Evolutionary conservation across 257 asterid genomes (phyloP).

Genomic region (Osmanthus fragrans): DNA sequence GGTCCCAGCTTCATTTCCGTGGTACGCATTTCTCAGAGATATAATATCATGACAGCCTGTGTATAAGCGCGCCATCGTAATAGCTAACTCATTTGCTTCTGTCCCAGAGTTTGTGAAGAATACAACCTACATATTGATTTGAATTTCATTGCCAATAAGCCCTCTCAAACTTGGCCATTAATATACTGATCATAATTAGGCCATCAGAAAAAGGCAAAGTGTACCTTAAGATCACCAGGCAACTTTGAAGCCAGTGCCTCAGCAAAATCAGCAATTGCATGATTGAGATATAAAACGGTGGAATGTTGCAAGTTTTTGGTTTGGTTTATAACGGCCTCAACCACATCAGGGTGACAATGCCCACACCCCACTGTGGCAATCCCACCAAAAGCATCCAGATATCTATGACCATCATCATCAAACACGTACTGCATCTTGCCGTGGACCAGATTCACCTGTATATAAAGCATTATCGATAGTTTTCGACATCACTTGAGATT

Average conservation of each 20-base stretch:
- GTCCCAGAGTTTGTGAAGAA: conserved; percentile 85
- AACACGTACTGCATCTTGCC: conserved; percentile 81
- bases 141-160: background rate
- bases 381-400: conserved; percentile 70
- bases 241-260: conserved; percentile 70
- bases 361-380: conserved; percentile 81
- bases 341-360: conserved; percentile 82
- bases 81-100: conserved; percentile 75
- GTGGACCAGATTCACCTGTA: conserved; percentile 65
- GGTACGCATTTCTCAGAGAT: conserved; percentile 71
- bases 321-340: conserved; percentile 59
- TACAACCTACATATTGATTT: conserved; percentile 45
- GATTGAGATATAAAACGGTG: conserved; percentile 63
- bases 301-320: conserved; percentile 61
- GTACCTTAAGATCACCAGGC: conserved; percentile 76
- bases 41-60: conserved; percentile 61
- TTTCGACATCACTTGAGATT: background rate
- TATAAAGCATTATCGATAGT: background rate
- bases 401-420: conserved; percentile 66
- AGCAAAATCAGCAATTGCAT: conserved; percentile 67
- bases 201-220: background rate
- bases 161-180: background rate
- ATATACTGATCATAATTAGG: background rate
- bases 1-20: conserved; percentile 70
- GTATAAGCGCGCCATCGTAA: conserved; percentile 72